Percentiles rank a stretch among this genome's conserved stretches.
Conservation (phyloP, 176 grass and related monocot species). For the Phoenix dactylifera region DNA sequence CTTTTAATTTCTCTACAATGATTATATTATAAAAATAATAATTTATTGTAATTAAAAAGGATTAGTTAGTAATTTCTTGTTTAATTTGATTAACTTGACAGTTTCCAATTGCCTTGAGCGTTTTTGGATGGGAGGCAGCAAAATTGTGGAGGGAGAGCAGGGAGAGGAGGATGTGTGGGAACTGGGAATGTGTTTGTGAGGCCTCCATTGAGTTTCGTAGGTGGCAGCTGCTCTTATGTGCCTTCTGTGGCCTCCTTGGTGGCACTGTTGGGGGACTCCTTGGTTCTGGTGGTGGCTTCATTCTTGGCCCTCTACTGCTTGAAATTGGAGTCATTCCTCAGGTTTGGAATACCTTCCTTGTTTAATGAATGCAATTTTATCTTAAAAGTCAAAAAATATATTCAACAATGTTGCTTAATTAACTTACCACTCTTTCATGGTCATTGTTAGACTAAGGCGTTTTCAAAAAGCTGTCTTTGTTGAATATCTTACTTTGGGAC, state of each 20-base stretch:
- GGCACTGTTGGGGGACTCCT: constrained; percentile 88
- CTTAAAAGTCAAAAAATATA: no score
- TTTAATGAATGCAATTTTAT: no score
- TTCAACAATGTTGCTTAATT: no score
- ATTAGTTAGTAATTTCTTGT: no score
- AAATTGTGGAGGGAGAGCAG: constrained; percentile 65
- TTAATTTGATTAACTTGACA: not conserved
- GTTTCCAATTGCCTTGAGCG: constrained; percentile 49
- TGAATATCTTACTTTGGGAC: no score
- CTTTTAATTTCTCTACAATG: no score
- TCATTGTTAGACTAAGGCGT: no score
- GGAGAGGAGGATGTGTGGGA: constrained; percentile 45
- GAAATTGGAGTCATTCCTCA: constrained; percentile 95
- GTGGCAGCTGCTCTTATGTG: constrained; percentile 72
- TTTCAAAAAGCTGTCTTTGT: no score
- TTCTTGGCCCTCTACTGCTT: constrained; percentile 92
- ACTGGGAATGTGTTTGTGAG: constrained; percentile 79
- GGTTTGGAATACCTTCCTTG: constrained; percentile 21
- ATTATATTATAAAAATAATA: no score
- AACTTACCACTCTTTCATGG: no score
- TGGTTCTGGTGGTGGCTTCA: constrained; percentile 88
- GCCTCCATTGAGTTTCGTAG: constrained; percentile 82
- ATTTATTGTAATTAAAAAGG: no score
- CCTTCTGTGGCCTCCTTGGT: constrained; percentile 72
- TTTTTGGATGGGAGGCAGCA: constrained; percentile 61